Base-by-base conservation (phyloP, 306 rosid genomes). In the Gleditsia sinensis region DNA sequence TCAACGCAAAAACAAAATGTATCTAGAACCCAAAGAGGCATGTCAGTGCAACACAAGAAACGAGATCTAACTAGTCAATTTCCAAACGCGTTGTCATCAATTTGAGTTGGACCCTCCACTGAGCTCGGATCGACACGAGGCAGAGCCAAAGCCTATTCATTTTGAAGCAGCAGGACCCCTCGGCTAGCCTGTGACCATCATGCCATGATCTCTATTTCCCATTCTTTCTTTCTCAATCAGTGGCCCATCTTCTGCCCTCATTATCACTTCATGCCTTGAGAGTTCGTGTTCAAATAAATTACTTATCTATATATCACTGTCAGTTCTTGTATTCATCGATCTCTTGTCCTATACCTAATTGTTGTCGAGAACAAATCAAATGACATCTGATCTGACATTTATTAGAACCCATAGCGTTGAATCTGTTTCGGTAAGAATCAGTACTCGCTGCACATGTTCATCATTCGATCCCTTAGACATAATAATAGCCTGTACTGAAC, bases 81-180 rank as follows among this genome's bases (percentile, higher is more conserved):
- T 80, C 66, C 20, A 23, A 60, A 71, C 67, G 59, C 64, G 79
- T 36, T 39, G 49, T 56, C 58, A 72, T 78, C 71, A 19, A 79
- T 57, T 78, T 55, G 33, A 55, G 50, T 61, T 78, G 85, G 86
- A 75, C 87, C 76, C 80, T 68, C 76, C 88, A 64, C 75, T 43
- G 25, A 58, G 21, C 58, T 58, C 48, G 39, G 7, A 13, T 50
- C 39, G 28, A 78, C 78, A 71, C 57, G 50, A 37, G 50, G 49
- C 69, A 37, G n/a, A 71, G 54, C 45, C 54, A 14, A 72, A 69
- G 49, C 71, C 74, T 67, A 49, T 78, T 32, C 77, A 67, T 50
- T 60, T 50, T 60, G 11, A 57, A 77, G 66, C 57, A n/a, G n/a
- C n/a, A n/a, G n/a, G n/a, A n/a, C n/a, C n/a, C n/a, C n/a, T n/a